phyloP scores from a whole-genome alignment of 2,329 filamentous ascomycete species.

The Penicillium capsulatum region DNA sequence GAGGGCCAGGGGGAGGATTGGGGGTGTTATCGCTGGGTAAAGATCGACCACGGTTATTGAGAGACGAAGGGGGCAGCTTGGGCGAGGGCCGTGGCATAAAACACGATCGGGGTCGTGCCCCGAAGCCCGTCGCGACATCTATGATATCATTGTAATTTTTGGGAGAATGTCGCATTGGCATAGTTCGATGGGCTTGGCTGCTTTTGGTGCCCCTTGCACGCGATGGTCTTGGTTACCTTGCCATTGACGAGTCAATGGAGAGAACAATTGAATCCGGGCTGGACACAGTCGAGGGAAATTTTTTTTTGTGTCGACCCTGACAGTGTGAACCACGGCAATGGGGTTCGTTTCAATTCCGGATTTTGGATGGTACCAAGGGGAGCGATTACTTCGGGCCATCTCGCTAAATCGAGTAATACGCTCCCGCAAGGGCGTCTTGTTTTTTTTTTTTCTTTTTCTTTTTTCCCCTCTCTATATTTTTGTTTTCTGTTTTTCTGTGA shows the following conservation, averaged over 20 bases:
- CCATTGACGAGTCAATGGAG: conserved; percentile 4
- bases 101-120: conserved; percentile 4
- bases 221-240: conserved; percentile 1
- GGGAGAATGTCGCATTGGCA: background rate
- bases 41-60: conserved; percentile 18
- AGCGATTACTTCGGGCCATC: conserved; percentile 9
- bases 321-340: background rate
- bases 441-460: too few relatives aligned
- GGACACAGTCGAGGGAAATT: conserved; percentile 2
- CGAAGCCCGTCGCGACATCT: background rate
- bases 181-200: conserved; percentile 14
- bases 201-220: conserved; percentile 19
- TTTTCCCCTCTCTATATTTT: too few relatives aligned
- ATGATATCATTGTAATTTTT: conserved; percentile 16
- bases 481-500: background rate
- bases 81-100: conserved; percentile 17
- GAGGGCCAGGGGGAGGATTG: conserved; percentile 5
- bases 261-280: too few relatives aligned
- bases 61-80: conserved; percentile 21
- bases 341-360: conserved; percentile 2
- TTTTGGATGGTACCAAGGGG: conserved; percentile 6
- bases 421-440: conserved; percentile 14
- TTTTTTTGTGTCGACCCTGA: background rate
- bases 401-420: conserved; percentile 16
- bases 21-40: conserved; percentile 7